These are phyloP conservation scores for Avena sativa DNA, from an alignment of 176 grass and related monocot species.

Conservation along the genomic window DNA sequence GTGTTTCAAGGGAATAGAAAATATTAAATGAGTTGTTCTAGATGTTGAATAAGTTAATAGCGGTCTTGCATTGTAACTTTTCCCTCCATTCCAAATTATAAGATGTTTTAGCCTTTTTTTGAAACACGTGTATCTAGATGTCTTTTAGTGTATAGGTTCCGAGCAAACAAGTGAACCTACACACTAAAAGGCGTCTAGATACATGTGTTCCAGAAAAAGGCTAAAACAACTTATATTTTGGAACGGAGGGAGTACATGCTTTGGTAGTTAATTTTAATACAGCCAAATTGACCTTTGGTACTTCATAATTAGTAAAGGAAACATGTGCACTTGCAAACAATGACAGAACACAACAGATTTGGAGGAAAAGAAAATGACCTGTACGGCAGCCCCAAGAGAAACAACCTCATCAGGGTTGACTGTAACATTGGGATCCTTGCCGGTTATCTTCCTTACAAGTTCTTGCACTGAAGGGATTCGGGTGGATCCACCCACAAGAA, in stretches of 20 bases:
- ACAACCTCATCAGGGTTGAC: conserved; percentile 99
- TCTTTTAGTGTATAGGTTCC: too few relatives aligned
- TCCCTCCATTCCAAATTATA: too few relatives aligned
- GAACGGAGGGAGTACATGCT: neutral
- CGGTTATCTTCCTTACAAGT: conserved; percentile 85
- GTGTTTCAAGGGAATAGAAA: conserved; percentile 32
- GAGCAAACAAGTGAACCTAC: too few relatives aligned
- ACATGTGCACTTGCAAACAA: neutral
- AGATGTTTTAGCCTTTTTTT: too few relatives aligned
- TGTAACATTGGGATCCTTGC: conserved; percentile 98
- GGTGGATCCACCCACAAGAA: conserved; percentile 98
- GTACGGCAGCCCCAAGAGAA: conserved; percentile 93
- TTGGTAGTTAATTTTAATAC: neutral
- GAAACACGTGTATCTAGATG: too few relatives aligned
- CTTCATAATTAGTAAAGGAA: neutral
- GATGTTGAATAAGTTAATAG: conserved; percentile 18
- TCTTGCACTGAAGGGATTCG: conserved; percentile 95
- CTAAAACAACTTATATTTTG: too few relatives aligned
- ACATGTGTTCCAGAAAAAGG: too few relatives aligned
- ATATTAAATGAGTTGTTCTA: conserved; percentile 12
- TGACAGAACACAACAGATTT: neutral
- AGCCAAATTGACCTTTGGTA: neutral
- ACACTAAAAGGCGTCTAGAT: too few relatives aligned
- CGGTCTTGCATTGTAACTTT: neutral
- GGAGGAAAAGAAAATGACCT: conserved; percentile 61